phyloP scores from a whole-genome alignment of 225 moss, liverwort and hornwort species.

The Asterella californica region DNA sequence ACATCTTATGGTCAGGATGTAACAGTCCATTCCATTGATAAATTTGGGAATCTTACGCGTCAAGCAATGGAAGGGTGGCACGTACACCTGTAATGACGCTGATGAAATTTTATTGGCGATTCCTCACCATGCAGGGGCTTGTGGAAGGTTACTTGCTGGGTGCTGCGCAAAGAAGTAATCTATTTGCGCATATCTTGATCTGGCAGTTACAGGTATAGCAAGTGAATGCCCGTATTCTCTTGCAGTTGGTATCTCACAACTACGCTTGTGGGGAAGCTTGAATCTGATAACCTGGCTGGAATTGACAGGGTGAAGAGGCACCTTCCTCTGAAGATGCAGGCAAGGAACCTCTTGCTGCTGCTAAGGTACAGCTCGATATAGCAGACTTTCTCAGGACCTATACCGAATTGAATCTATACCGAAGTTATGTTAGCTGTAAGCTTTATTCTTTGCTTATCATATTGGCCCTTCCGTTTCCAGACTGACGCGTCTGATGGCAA shows the following conservation, averaged over 20 bases:
- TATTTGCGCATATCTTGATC: slow-evolving; percentile 83
- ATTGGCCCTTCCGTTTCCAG: too few relatives aligned
- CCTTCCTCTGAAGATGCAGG: slow-evolving; percentile 65
- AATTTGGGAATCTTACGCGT: too few relatives aligned
- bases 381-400: neutral
- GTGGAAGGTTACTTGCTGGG: slow-evolving; percentile 84
- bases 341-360: slow-evolving; percentile 29
- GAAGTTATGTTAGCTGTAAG: too few relatives aligned
- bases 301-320: slow-evolving; percentile 74
- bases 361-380: slow-evolving; percentile 43
- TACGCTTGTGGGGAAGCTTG: neutral
- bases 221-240: neutral
- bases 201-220: slow-evolving; percentile 87
- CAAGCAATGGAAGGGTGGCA: neutral
- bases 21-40: neutral
- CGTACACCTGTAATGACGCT: neutral
- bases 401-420: neutral
- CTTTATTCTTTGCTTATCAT: too few relatives aligned
- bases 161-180: slow-evolving; percentile 69
- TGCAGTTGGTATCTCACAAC: neutral
- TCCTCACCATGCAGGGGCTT: slow-evolving; percentile 51
- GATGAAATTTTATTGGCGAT: neutral
- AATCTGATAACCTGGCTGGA: neutral
- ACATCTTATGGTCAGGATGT: neutral
- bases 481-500: too few relatives aligned